phyloP scores from a whole-genome alignment of 768 basidiomycete genomes.

The Hypholoma fasciculare region DNA sequence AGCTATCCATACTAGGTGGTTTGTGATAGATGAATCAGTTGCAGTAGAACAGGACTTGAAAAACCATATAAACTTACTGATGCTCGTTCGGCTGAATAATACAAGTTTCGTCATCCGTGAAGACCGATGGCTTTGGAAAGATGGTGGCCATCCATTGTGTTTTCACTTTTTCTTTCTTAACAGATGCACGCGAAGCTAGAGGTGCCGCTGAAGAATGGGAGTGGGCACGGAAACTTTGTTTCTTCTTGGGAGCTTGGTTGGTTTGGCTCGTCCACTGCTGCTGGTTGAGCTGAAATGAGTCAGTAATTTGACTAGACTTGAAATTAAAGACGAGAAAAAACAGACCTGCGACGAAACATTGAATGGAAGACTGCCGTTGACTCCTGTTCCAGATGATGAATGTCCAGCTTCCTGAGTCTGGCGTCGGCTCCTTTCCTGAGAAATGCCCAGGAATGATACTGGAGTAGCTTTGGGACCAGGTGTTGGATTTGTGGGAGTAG shows the following conservation, averaged over 20 bases:
- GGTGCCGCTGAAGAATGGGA: not conserved
- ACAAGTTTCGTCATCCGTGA: not conserved
- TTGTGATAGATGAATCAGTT: not conserved
- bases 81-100: not conserved
- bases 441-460: not conserved
- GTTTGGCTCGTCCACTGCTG: constrained; percentile 1
- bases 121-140: not conserved
- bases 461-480: not conserved
- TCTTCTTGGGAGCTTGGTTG: not conserved
- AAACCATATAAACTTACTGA: not conserved
- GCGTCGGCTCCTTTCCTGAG: not conserved
- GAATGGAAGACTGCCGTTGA: not conserved
- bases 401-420: not conserved
- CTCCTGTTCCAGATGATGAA: no score
- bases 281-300: not conserved
- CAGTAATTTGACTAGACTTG: not conserved
- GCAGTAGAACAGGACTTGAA: not conserved
- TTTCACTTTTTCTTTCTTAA: not conserved
- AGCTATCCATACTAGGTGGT: constrained; percentile 1
- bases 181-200: not conserved
- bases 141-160: not conserved
- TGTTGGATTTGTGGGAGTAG: not conserved
- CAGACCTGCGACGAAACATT: not conserved
- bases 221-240: not conserved
- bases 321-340: no score